These are phyloP conservation scores for Penicillium flavigenum DNA, from an alignment of 495 filamentous ascomycete species.

Conservation along the genomic window DNA sequence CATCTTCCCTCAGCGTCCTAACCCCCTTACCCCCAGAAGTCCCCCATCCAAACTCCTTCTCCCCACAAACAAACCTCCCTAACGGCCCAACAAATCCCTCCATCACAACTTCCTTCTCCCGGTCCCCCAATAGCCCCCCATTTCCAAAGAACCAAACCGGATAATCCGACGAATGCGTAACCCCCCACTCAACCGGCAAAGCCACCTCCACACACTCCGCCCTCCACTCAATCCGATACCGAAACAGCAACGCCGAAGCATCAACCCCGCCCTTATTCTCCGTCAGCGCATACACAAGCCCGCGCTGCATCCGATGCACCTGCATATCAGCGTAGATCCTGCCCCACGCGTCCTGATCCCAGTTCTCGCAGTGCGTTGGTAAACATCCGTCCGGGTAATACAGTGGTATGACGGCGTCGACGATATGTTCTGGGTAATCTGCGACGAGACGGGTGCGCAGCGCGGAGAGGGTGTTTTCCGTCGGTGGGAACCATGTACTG, in stretches of 20 bases:
- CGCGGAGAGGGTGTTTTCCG: slow-evolving; percentile 35
- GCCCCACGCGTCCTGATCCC: slow-evolving; percentile 52
- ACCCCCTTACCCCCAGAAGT: slow-evolving; percentile 30
- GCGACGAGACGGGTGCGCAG: slow-evolving; percentile 49
- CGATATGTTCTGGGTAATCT: slow-evolving; percentile 50
- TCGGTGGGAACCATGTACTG: slow-evolving; percentile 41
- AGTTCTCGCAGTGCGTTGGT: slow-evolving; percentile 29
- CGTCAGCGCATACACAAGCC: slow-evolving; percentile 36
- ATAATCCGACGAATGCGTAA: slow-evolving; percentile 57
- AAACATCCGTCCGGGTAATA: slow-evolving; percentile 45
- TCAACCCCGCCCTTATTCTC: slow-evolving; percentile 26
- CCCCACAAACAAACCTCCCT: slow-evolving; percentile 39
- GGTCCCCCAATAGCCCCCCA: slow-evolving; percentile 35
- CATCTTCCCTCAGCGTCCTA: slow-evolving; percentile 45
- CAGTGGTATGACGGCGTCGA: slow-evolving; percentile 41
- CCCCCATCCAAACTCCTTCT: slow-evolving; percentile 35
- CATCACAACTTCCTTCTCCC: slow-evolving; percentile 44
- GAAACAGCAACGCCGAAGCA: slow-evolving; percentile 32
- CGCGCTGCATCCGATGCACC: slow-evolving; percentile 49
- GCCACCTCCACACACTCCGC: slow-evolving; percentile 42
- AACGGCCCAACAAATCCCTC: slow-evolving; percentile 45
- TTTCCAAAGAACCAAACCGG: slow-evolving; percentile 59
- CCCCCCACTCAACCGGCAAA: slow-evolving; percentile 52
- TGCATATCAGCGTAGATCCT: slow-evolving; percentile 59
- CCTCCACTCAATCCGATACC: slow-evolving; percentile 53